phyloP scores from a whole-genome alignment of 2,329 filamentous ascomycete species.

The Calonectria honghensis region DNA sequence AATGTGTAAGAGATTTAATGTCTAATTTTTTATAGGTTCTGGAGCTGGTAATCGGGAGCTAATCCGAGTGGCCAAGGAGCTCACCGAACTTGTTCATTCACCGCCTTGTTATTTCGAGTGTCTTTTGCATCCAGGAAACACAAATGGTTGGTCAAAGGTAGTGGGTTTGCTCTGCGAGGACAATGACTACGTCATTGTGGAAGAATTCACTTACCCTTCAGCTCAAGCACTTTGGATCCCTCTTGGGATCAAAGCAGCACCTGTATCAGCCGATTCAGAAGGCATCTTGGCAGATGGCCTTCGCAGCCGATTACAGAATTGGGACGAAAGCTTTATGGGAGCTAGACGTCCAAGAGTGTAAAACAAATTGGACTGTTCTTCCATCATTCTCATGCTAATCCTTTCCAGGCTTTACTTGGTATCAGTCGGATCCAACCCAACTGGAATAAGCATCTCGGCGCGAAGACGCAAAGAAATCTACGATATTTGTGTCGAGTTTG shows the following conservation, averaged over 20 bases:
- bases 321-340: slow-evolving; percentile 46
- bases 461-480: slow-evolving; percentile 77
- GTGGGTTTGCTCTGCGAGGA: slow-evolving; percentile 56
- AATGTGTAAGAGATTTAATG: too few relatives aligned
- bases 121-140: slow-evolving; percentile 56
- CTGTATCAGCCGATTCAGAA: slow-evolving; percentile 53
- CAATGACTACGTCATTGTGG: slow-evolving; percentile 55
- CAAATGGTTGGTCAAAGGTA: slow-evolving; percentile 58
- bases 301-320: slow-evolving; percentile 46
- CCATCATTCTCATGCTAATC: background rate
- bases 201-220: slow-evolving; percentile 58
- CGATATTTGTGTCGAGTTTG: slow-evolving; percentile 56
- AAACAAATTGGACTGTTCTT: background rate
- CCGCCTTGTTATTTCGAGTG: slow-evolving; percentile 50
- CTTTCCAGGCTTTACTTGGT: slow-evolving; percentile 52
- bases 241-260: slow-evolving; percentile 50
- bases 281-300: slow-evolving; percentile 52
- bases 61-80: slow-evolving; percentile 42
- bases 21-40: slow-evolving; percentile 33
- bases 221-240: slow-evolving; percentile 58
- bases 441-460: slow-evolving; percentile 77
- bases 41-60: slow-evolving; percentile 47
- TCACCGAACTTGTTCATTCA: slow-evolving; percentile 49
- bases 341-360: slow-evolving; percentile 47
- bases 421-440: slow-evolving; percentile 80